phyloP scores from a whole-genome alignment of 2,329 filamentous ascomycete genomes.

The Cladobotryum protrusum region DNA sequence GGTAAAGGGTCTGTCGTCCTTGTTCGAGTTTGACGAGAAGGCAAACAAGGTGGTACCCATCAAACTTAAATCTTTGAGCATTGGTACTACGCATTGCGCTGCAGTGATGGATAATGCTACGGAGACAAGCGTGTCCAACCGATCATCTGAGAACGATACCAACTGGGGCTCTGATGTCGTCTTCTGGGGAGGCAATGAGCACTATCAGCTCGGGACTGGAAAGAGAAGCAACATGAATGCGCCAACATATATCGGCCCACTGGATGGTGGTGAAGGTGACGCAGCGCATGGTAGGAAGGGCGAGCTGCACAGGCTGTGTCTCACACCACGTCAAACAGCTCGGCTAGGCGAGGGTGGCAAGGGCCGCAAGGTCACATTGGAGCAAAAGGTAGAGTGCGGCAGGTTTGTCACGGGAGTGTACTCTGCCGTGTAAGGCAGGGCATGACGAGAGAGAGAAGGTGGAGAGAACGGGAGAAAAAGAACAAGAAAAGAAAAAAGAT shows the following conservation, averaged over 20 bases:
- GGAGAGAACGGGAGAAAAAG: background rate
- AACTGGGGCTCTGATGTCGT: conserved; percentile 86
- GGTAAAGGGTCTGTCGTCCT: conserved; percentile 73
- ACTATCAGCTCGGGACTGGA: conserved; percentile 87
- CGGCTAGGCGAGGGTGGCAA: conserved; percentile 52
- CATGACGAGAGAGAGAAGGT: background rate
- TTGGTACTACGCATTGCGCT: conserved; percentile 74
- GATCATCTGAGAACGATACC: conserved; percentile 58
- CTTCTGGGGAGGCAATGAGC: conserved; percentile 94
- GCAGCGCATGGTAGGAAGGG: conserved; percentile 51
- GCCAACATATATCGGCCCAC: conserved; percentile 71
- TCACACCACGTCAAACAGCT: conserved; percentile 70
- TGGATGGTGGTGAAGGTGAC: conserved; percentile 58
- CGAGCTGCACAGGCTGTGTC: conserved; percentile 69
- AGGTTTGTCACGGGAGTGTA: conserved; percentile 77
- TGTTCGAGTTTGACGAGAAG: conserved; percentile 82
- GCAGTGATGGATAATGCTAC: conserved; percentile 81
- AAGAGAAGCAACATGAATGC: conserved; percentile 73
- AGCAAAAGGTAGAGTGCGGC: conserved; percentile 86
- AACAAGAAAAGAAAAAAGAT: background rate
- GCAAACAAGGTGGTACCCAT: conserved; percentile 67
- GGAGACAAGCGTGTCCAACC: conserved; percentile 49
- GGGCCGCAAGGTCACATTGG: conserved; percentile 66
- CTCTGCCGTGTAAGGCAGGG: conserved; percentile 42
- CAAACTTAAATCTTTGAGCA: conserved; percentile 63